Percentiles rank a stretch among this genome's conserved stretches.
phyloP scores from a whole-genome alignment of 805 yeast species.

The Metschnikowia chrysomelidarum region DNA sequence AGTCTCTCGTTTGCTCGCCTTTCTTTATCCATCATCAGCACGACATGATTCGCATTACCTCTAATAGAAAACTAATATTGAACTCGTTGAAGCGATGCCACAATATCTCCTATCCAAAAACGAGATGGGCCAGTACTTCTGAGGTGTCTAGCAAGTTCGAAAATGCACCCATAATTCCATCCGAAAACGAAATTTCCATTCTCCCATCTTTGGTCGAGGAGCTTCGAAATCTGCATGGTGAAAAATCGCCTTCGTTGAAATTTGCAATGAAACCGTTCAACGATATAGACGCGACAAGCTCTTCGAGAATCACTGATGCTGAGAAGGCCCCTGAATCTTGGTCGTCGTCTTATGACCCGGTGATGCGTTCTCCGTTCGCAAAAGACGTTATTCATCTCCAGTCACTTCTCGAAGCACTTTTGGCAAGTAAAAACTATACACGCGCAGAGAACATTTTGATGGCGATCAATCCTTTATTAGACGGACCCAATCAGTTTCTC shows the following conservation, averaged over 20 bases:
- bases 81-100: conserved; percentile 5
- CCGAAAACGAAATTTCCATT: conserved; percentile 10
- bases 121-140: conserved; percentile 4
- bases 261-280: conserved; percentile 17
- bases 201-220: conserved; percentile 18
- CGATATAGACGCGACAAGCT: conserved; percentile 11
- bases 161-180: conserved; percentile 1
- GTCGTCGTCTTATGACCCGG: conserved; percentile 43
- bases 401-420: conserved; percentile 75
- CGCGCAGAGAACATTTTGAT: conserved; percentile 69
- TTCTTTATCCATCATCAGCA: neutral
- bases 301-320: conserved; percentile 11
- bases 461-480: conserved; percentile 54
- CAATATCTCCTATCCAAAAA: conserved; percentile 1
- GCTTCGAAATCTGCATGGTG: conserved; percentile 12
- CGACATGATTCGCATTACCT: conserved; percentile 9
- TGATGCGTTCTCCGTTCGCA: conserved; percentile 43
- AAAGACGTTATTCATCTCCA: conserved; percentile 66
- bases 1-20: too few species aligned
- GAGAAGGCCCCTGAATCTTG: conserved; percentile 25
- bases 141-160: conserved; percentile 1
- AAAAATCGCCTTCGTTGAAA: neutral
- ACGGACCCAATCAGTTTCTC: conserved; percentile 45
- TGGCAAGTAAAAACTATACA: conserved; percentile 60
- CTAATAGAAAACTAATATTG: conserved; percentile 7